A percentile compares a stretch with the other conserved stretches of the same genome.
Conservation (phyloP, 768 basidiomycete species). For the Leccinellum rugosiceps region DNA sequence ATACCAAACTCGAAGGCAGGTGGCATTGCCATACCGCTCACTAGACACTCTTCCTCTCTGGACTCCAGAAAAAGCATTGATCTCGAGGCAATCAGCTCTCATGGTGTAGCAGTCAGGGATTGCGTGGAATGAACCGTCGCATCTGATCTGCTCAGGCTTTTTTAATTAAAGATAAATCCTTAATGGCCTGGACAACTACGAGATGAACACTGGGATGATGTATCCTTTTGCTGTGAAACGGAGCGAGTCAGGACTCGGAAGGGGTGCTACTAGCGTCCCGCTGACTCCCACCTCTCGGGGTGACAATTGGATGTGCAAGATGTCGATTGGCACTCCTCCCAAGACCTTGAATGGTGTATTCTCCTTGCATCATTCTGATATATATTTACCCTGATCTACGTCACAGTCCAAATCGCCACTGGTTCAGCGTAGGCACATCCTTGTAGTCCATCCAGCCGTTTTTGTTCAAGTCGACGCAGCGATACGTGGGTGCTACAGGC, state of each 20-base stretch:
- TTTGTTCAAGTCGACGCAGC: too few species aligned
- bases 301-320: background rate
- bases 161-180: background rate
- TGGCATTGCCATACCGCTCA: background rate
- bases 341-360: background rate
- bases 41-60: background rate
- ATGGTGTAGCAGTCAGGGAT: background rate
- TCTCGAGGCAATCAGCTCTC: background rate
- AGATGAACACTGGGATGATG: background rate
- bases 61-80: background rate
- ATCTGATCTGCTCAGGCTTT: background rate
- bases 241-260: background rate
- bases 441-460: too few species aligned
- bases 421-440: too few species aligned
- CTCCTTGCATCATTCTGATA: background rate
- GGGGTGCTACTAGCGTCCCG: background rate
- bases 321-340: background rate
- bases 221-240: background rate
- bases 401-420: background rate
- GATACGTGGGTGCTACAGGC: too few species aligned
- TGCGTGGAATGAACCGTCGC: background rate
- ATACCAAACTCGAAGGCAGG: background rate
- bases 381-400: background rate
- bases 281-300: background rate
- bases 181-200: background rate